Evolutionary conservation across 768 basidiomycete genomes (phyloP), one percentile per base, ranked within the genome.

Genomic region (Lyophyllum semitale): DNA sequence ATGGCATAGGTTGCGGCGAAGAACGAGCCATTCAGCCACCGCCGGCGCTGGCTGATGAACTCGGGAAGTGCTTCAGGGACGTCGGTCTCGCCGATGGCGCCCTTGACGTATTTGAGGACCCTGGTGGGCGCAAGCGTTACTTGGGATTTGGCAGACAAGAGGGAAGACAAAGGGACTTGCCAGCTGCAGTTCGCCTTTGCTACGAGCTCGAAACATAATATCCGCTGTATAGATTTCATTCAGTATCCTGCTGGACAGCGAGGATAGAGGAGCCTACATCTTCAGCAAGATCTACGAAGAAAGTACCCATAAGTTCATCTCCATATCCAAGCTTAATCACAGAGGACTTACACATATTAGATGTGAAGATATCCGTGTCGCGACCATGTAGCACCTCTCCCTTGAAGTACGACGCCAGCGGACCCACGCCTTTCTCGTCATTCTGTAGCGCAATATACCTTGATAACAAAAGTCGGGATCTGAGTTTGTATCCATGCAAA

Each of bases 51-150:
- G 55, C 83, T 82, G 66, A 97, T 98, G 68, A 97, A 98, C 71
- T 98, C 96, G 3, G 95, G 87, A 15, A 97, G 82, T 1, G 85
- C 82, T 63, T 96, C 95, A 2, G 95, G 95, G 5, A 98, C 95
- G 69, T 98, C 95, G 0, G 94, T 96, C 68, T 94, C 91, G 17
- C 88, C 95, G 48, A 92, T 84, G 3, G 95, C 95, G 25, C 91
- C 90, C 68, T 93, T 93, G 64, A 98, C 95, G 65, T 97, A 99
- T 78, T 91, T 93, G 48, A 99, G 81, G n/a, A 93, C 80, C 96
- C 96, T 97, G 58, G 51, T 51, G 61, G 29, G 61, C 47, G 38
- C 27, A 35, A 61, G 7, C 17, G n/a, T 38, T 15, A 62, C 41
- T 12, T 59, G 32, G 55, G 54, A 13, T 9, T 53, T 20, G 18